Evolutionary conservation across 805 yeast species (phyloP).

Genomic region (Diddensiella santjacobensis): DNA sequence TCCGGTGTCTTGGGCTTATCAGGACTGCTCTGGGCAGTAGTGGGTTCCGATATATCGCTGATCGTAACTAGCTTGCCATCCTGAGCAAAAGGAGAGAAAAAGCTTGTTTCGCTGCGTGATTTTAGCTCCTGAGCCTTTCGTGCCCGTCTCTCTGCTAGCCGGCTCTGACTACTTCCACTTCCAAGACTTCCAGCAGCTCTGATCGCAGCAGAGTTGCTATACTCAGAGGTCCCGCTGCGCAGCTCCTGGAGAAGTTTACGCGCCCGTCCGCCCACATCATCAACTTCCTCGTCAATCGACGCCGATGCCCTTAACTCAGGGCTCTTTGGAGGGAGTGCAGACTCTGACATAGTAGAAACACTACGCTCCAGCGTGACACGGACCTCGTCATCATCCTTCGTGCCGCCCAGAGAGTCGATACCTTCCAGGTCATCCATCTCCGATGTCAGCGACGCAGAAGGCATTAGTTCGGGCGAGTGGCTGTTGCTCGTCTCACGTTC

Average conservation of each 20-base stretch:
- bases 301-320: not conserved
- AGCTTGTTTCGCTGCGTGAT: conserved; percentile 7
- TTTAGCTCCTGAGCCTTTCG: conserved; percentile 22
- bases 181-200: conserved; percentile 11
- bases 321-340: conserved; percentile 5
- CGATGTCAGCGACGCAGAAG: not conserved
- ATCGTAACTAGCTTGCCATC: not conserved
- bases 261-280: conserved; percentile 57
- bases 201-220: conserved; percentile 6
- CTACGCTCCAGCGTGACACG: not conserved
- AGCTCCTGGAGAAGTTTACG: conserved; percentile 59
- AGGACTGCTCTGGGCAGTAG: not conserved
- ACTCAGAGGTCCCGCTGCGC: conserved; percentile 37
- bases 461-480: not conserved
- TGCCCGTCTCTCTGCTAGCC: conserved; percentile 27
- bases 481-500: not conserved
- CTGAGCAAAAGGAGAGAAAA: not conserved
- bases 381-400: not conserved
- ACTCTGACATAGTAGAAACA: conserved; percentile 1
- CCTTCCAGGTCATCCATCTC: no score
- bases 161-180: conserved; percentile 10
- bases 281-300: conserved; percentile 26
- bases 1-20: not conserved
- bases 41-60: not conserved
- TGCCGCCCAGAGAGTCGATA: conserved; percentile 5